Evolutionary conservation across 441 rosid genomes (phyloP), one percentile per base, ranked within the genome.

Genomic region (Adansonia rubrostipa): DNA sequence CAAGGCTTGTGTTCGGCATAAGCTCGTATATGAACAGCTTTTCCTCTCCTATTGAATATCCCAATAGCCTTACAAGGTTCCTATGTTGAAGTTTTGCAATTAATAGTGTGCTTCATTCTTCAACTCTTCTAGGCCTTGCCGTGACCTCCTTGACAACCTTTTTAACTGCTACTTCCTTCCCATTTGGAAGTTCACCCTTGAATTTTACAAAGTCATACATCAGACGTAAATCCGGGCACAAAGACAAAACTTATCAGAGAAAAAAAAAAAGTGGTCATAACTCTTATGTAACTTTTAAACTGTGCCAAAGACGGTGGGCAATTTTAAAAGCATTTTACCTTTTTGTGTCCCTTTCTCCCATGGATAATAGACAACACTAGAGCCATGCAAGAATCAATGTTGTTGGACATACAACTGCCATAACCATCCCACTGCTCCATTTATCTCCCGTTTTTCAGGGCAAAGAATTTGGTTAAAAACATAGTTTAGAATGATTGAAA

Each of bases 1-100:
- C 99, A 9, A 96, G 96, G 80, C 98, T 94, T 86, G 81, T 94
- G 87, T 94, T 93, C 9, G 88, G 86, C 62, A 94, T 86, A 80
- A 82, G 93, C 82, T 96, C 98, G 61, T 96, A 94, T 79, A 96
- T 94, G 0, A 93, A 96, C 51, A 96, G 97, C 78, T 96, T 96
- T 85, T 96, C 99, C 33, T 96, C 95, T 80, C 98, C 97, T 1
- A 81, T 33, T 0, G 98, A 85, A 84, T 97, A 94, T 53, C 99
- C 98, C 70, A 94, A 80, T 93, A 11, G 54, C 54, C 54, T 50
- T 2, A 50, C 54, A 11, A 50, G 54, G 14, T 50, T 50, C 1
- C 14, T 50, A 50, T 50, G 54, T 11, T 50, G 54, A 11, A 50
- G 54, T 50, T 50, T 50, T 9, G 54, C 54, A 50, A 50, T 50